These are phyloP conservation scores for Pythium myriotylum DNA, from an alignment of 352 stramenopile species.

Conservation along the genomic window DNA sequence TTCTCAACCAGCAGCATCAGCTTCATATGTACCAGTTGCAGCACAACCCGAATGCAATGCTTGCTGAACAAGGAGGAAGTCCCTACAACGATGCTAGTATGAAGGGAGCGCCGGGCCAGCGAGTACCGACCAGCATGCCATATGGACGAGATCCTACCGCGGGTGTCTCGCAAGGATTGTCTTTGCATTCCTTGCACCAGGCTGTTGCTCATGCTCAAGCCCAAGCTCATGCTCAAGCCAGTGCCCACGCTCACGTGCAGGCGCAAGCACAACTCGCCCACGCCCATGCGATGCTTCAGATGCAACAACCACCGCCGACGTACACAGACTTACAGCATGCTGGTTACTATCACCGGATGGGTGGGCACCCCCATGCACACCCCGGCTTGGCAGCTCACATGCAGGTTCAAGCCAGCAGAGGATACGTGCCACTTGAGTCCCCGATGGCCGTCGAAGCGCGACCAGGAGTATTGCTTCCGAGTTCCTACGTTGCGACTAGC, in stretches of 20 bases:
- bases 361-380: slow-evolving; percentile 32
- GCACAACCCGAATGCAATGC: slow-evolving; percentile 52
- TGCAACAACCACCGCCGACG: slow-evolving; percentile 39
- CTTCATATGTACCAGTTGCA: slow-evolving; percentile 87
- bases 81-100: slow-evolving; percentile 58
- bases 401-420: slow-evolving; percentile 17
- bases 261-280: slow-evolving; percentile 48
- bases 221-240: slow-evolving; percentile 29
- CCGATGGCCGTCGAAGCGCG: slow-evolving; percentile 6
- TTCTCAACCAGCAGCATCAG: slow-evolving; percentile 87
- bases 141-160: slow-evolving; percentile 33
- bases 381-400: slow-evolving; percentile 11
- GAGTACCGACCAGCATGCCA: neutral
- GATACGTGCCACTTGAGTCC: slow-evolving; percentile 21
- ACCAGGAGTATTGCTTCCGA: slow-evolving; percentile 13
- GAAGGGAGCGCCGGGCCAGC: slow-evolving; percentile 21
- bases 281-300: slow-evolving; percentile 48
- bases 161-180: slow-evolving; percentile 38
- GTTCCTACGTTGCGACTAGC: slow-evolving; percentile 1
- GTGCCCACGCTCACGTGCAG: slow-evolving; percentile 43
- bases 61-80: slow-evolving; percentile 34
- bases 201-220: slow-evolving; percentile 30
- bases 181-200: slow-evolving; percentile 69
- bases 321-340: slow-evolving; percentile 54
- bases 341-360: slow-evolving; percentile 58